Base-by-base conservation (phyloP, 768 basidiomycete genomes). In the Roridomyces roridus region DNA sequence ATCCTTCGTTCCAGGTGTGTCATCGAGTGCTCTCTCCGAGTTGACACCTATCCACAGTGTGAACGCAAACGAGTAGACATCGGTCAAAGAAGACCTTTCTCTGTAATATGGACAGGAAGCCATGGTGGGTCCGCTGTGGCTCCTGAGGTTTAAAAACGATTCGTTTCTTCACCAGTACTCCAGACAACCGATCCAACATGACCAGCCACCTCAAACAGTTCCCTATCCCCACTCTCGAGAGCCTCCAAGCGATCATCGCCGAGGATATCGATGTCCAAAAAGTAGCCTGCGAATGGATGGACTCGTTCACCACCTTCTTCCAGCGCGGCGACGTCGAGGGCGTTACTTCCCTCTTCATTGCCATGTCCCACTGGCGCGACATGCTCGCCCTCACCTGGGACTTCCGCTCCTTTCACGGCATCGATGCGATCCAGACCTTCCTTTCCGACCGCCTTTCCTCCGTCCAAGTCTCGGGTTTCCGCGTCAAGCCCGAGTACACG, bases 321-420 rank as follows among this genome's bases (percentile, higher is more conserved):
- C 57, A 56, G 18, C 36, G 55, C 6, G 55, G 46, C 44, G 60
- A 69, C 41, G 44, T 67, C 5, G 57, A 67, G 4, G 62, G 47
- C 4, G 44, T 71, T n/a, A 40, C 51, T 15, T 25, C 43, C 18
- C 65, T 74, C 35, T 71, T 77, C 55, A 57, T 69, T n/a, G 53
- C 64, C 2, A 72, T 73, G 46, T 71, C 67, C 1, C 74, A 76
- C 54, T 84, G 82, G 82, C 75, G 79, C 42, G 85, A 85, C 64
- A 72, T 80, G 57, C 62, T 83, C 14, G 72, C 79, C 0, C 69
- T 84, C 43, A 85, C 84, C 4, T 82, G 79, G 76, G 72, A 79
- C 59, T 73, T 85, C 54, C 75, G 80, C 7, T 77, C 82, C 1
- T 74, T 84, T 60, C 67, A 70, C 3, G 72, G 76, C 2, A 59